Conservation (phyloP, 441 rosid species). For the Populus trichocarpa region DNA sequence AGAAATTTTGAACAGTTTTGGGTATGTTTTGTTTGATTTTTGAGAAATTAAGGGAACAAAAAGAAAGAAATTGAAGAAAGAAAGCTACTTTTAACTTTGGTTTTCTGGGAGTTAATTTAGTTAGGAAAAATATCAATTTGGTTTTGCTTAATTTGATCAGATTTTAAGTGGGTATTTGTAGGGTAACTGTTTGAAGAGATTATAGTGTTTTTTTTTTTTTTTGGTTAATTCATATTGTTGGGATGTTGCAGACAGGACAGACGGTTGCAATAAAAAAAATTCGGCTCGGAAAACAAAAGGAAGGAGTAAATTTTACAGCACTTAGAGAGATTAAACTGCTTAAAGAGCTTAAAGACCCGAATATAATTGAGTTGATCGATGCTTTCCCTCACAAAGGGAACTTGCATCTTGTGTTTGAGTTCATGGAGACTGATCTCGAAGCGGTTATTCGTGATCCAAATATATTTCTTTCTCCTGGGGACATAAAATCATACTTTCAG, state of each 20-base stretch:
- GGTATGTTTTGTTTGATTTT: background rate
- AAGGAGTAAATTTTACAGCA: constrained; percentile 89
- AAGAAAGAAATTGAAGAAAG: background rate
- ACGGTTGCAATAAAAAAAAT: constrained; percentile 92
- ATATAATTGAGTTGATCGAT: constrained; percentile 78
- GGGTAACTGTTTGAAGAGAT: background rate
- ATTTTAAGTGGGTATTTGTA: background rate
- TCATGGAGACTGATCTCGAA: constrained; percentile 99
- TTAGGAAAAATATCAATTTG: background rate
- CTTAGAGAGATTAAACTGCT: constrained; percentile 92
- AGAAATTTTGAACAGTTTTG: background rate
- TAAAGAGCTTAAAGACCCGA: constrained; percentile 84
- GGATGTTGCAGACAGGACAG: constrained; percentile 58
- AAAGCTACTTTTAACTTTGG: background rate
- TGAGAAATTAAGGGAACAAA: background rate
- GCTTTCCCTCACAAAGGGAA: constrained; percentile 93
- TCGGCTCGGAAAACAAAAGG: constrained; percentile 90
- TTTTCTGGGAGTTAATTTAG: background rate
- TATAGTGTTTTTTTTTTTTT: no score
- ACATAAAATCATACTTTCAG: constrained; percentile 81
- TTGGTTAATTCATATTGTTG: background rate
- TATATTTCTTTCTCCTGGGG: constrained; percentile 87
- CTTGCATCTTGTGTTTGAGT: constrained; percentile 93
- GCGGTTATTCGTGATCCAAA: constrained; percentile 83
- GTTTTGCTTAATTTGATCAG: background rate